Evolutionary conservation across 208 protist genomes (phyloP), one percentile per base, ranked within the genome.

Genomic region (Giardia duodenalis): DNA sequence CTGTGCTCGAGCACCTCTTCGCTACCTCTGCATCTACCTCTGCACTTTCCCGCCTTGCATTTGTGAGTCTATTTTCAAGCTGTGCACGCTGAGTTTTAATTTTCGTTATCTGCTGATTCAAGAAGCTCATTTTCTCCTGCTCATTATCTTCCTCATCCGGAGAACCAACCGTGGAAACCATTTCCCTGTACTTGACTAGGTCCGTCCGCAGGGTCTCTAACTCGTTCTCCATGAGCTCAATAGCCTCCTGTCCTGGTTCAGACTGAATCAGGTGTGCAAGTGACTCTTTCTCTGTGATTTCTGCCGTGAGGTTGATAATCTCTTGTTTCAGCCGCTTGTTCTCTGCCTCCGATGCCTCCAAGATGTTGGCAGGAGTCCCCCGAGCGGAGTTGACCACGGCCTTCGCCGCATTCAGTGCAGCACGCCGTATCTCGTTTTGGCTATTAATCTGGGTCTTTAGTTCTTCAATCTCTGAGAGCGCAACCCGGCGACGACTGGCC

Each of bases 331-430:
- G 1, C 10, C 88, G 2, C 4, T n/a, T 48, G 46, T 47, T 46
- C n/a, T 91, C 88, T 4, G 10, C 44, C n/a, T 91, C 2, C 2
- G 42, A 67, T 1, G 88, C 88, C 44, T 91, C 88, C 4, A 91
- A 42, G 2, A 91, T 91, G 4, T 1, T 1, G 44, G 88, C 88
- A 1, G 88, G 88, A 4, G 88, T 91, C 0, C 88, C 88, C n/a
- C 45, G n/a, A 46, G 88, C 88, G n/a, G 88, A 91, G 45, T 91
- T 91, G 10, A 91, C 88, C 2, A 91, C 88, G 45, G 88, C 88
- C 44, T 91, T 43, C 0, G 88, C 88, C 10, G 42, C 1, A 19
- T 91, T 19, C 19, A 91, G 46, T 2, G 4, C 39, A 2, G 88
- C 88, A 2, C 45, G 44, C 4, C 88, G 1, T 0, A 91, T 2